Percentiles rank a stretch among this genome's conserved stretches.
Evolutionary conservation across 805 yeast genomes (phyloP).

Genomic region (Teunomyces gatunensis): DNA sequence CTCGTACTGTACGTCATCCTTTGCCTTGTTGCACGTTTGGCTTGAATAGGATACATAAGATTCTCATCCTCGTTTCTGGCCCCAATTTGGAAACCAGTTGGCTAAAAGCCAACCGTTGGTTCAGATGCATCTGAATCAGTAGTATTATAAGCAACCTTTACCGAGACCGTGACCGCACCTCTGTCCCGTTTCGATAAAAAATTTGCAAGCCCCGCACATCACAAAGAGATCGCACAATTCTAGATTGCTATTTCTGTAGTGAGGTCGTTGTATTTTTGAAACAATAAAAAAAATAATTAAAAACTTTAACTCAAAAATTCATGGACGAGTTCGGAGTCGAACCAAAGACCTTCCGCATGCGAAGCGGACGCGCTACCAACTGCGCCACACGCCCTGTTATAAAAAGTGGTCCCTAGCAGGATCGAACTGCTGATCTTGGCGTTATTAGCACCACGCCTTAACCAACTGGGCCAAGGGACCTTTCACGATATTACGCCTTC

Average conservation of each 20-base stretch:
- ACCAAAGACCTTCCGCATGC: neutral
- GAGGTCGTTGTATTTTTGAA: no score
- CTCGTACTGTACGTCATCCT: neutral
- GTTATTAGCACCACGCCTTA: conserved; percentile 60
- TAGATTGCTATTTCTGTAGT: neutral
- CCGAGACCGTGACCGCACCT: no score
- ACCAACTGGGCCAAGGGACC: conserved; percentile 63
- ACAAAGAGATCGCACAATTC: neutral
- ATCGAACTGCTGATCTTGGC: conserved; percentile 51
- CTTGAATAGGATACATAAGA: no score
- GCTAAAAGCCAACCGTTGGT: no score
- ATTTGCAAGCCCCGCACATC: no score
- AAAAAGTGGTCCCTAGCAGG: conserved; percentile 28
- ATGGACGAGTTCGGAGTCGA: neutral
- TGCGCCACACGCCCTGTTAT: neutral
- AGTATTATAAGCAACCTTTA: no score
- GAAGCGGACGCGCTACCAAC: neutral
- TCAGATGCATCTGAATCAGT: no score
- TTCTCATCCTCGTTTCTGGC: no score
- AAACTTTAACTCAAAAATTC: neutral
- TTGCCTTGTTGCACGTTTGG: no score
- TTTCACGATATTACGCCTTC: neutral
- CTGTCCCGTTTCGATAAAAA: no score
- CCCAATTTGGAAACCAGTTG: no score
- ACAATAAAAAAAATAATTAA: no score